phyloP scores from a whole-genome alignment of 345 rosid genomes.

The Syzygium grande region DNA sequence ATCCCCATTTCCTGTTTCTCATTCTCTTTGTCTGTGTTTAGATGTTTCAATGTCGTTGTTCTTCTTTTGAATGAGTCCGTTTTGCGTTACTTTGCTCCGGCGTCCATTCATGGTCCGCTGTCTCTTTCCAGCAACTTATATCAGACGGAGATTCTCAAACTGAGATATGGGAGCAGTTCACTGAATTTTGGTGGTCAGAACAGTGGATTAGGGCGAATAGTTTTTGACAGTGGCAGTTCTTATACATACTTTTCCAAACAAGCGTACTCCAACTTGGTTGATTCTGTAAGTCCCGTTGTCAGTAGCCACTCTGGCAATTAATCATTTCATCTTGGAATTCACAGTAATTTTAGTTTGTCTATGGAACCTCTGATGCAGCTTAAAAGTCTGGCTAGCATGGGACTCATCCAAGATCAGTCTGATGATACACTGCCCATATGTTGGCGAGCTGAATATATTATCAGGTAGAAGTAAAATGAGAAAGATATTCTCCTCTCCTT shows the following conservation, averaged over 20 bases:
- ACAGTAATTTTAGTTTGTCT: neutral
- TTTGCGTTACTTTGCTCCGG: neutral
- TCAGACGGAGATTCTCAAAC: slow-evolving; percentile 39
- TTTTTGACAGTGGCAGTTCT: slow-evolving; percentile 91
- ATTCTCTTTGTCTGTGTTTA: neutral
- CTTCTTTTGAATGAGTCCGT: neutral
- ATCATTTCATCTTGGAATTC: neutral
- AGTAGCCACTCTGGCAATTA: neutral
- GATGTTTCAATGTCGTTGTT: neutral
- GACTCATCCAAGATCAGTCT: slow-evolving; percentile 41
- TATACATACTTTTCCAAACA: slow-evolving; percentile 76
- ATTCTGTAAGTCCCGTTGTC: slow-evolving; percentile 46
- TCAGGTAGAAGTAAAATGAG: slow-evolving; percentile 36
- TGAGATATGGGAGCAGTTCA: slow-evolving; percentile 52
- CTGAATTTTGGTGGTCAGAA: slow-evolving; percentile 40
- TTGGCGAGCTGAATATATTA: slow-evolving; percentile 46
- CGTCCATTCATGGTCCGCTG: neutral
- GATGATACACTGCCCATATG: slow-evolving; percentile 76
- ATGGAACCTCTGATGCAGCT: slow-evolving; percentile 35
- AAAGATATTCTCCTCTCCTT: neutral
- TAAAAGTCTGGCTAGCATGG: slow-evolving; percentile 31
- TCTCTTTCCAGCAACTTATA: slow-evolving; percentile 44
- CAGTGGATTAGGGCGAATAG: slow-evolving; percentile 28
- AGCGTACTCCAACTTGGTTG: slow-evolving; percentile 55
- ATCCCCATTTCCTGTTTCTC: neutral